Evolutionary conservation across 176 grass and related monocot genomes (phyloP), one percentile per base, ranked within the genome.

Genomic region (Microstegium vimineum): DNA sequence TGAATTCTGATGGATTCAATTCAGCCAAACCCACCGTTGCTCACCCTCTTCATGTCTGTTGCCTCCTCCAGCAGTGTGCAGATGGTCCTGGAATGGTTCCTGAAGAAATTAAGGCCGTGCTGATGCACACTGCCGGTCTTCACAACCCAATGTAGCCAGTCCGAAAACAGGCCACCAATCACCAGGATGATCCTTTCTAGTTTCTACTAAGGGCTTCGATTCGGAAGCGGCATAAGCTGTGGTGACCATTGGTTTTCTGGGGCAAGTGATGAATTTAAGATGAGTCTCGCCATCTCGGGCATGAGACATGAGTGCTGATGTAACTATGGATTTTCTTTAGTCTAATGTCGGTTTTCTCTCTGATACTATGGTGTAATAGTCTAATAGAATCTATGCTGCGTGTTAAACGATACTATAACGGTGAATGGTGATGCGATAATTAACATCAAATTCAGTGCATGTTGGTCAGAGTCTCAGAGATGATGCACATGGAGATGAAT

Each of bases 71-170:
- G 90, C 92, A 94, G 86, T 89, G 81, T 61, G 64, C 71, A n/a
- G n/a, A n/a, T n/a, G n/a, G n/a, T n/a, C n/a, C n/a, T 76, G 83
- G 77, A 13, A 74, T 84, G 28, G 68, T 77, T 64, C 80, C 94
- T 71, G 92, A 94, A 60, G 95, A 97, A 45, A 97, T 97, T 75
- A 94, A 91, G 83, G 83, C 90, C 4, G 83, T 91, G 72, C 92
- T 97, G 71, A 66, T 97, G 77, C 88, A 89, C 49, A 86, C 78
- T 23, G 86, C 85, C 35, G 91, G 91, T 10, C 77, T 91, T 16
- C 86, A 85, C 47, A 87, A 74, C 17, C 65, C 80, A 20, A 85
- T 93, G 70, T 90, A 87, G 69, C 62, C 22, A 26, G 9, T 25
- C 31, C 10, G 25, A 13, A 40, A 70, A 45, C 27, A 66, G 69